phyloP scores from a whole-genome alignment of 2,329 filamentous ascomycete species.

The Trichoderma guizhouense region DNA sequence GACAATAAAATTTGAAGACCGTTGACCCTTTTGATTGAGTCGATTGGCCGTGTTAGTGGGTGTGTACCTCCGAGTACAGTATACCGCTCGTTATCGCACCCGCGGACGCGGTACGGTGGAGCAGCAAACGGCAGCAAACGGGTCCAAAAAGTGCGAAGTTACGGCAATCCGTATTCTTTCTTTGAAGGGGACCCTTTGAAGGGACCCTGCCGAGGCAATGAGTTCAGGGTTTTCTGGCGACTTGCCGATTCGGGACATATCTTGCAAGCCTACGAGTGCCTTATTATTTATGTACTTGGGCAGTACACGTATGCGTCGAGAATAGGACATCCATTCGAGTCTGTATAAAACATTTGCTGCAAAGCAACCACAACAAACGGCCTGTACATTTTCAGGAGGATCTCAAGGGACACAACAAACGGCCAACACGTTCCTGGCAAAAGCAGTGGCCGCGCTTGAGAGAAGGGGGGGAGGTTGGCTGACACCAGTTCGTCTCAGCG shows the following conservation, averaged over 20 bases:
- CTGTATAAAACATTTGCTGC: not conserved
- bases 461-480: not conserved
- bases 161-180: not conserved
- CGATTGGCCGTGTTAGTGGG: not conserved
- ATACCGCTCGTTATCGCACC: not conserved
- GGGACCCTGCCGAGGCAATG: not conserved
- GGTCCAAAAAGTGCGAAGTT: not conserved
- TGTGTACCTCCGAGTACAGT: not conserved
- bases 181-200: not conserved
- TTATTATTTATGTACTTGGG: not conserved
- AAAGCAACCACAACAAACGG: not conserved
- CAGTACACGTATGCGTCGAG: not conserved
- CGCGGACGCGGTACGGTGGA: conserved; percentile 8
- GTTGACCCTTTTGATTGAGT: not conserved
- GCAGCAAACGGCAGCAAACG: conserved; percentile 4
- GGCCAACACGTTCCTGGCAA: not conserved
- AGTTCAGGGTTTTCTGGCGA: not conserved
- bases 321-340: not conserved
- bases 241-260: conserved; percentile 4
- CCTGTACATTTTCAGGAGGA: not conserved
- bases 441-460: not conserved
- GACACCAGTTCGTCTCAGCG: conserved; percentile 12
- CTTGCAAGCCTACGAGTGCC: not conserved
- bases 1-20: not conserved
- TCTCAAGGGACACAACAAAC: not conserved